phyloP scores from a whole-genome alignment of 2,329 filamentous ascomycete species.

The Pseudogymnoascus verrucosus region DNA sequence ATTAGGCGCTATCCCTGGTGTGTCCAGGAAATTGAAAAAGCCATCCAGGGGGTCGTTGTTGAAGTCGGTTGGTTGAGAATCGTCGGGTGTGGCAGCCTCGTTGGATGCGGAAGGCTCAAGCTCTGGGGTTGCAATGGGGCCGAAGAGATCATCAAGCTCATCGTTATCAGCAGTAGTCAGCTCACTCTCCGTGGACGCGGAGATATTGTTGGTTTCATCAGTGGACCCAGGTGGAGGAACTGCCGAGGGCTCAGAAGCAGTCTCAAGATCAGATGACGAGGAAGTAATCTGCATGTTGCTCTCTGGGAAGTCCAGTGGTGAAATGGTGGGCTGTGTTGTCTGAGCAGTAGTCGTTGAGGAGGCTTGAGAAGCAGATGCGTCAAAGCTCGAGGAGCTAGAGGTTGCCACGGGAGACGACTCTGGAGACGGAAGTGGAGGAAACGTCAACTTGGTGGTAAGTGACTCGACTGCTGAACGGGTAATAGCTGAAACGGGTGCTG shows the following conservation, averaged over 20 bases:
- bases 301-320: background rate
- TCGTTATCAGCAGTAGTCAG: background rate
- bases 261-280: background rate
- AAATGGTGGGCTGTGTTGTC: background rate
- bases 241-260: background rate
- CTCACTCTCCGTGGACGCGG: background rate
- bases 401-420: background rate
- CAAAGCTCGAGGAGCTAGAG: background rate
- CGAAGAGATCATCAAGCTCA: background rate
- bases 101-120: background rate
- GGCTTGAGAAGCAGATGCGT: background rate
- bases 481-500: background rate
- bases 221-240: background rate
- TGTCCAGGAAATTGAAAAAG: background rate
- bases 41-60: background rate
- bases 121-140: background rate
- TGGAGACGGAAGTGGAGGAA: background rate
- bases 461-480: background rate
- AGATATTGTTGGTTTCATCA: background rate
- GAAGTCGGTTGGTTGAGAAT: background rate
- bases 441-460: background rate
- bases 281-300: background rate
- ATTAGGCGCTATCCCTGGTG: background rate
- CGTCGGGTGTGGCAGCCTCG: background rate
- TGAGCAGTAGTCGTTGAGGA: background rate